Evolutionary conservation across 257 asterid genomes (phyloP), one percentile per base, ranked within the genome.

Genomic region (Capsicum chinense): DNA sequence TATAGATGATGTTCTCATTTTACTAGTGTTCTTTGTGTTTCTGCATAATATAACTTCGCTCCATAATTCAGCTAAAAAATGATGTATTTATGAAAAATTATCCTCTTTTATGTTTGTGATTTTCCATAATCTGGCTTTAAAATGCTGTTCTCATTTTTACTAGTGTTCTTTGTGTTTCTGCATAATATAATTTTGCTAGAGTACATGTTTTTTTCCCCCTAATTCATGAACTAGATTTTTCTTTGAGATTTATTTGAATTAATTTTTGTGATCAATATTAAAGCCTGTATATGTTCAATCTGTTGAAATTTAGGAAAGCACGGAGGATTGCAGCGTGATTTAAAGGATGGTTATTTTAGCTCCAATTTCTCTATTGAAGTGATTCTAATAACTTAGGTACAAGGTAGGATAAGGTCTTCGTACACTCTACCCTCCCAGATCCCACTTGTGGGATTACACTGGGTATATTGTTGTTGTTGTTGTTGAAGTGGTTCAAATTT

Each of bases 1-100:
- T 12, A 73, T 3, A 19, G 11, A 52, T 74, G 21, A 76, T 13
- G 63, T 26, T 21, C 48, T 52, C 39, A 76, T 26, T 62, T 12
- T 52, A 26, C 39, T 52, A 3, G n/a, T 76, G 48, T 26, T 76
- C 10, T 13, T 74, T 19, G 17, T 19, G 47, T 74, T 74, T 26
- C 33, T 26, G 33, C 33, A 26, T 26, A 26, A 26, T 26, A 26
- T 26, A 26, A 26, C 33, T 26, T 26, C 33, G 33, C 21, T 74
- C 59, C 80, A 73, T 73, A 48, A 19, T 47, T 73, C 59, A 73
- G 63, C 62, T 76, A 50, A 54, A 26, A 76, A 13, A 13, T 76
- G 17, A 21, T 52, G 39, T 26, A 7, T 52, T 13, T 26, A 14
- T 76, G 21, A 76, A 50, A 76, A 50, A 3, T 76, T 21, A 33